Evolutionary conservation across 1,284 basidiomycete species (phyloP), one percentile per base, ranked within the genome.

Genomic region (Laetiporus sulphureus): DNA sequence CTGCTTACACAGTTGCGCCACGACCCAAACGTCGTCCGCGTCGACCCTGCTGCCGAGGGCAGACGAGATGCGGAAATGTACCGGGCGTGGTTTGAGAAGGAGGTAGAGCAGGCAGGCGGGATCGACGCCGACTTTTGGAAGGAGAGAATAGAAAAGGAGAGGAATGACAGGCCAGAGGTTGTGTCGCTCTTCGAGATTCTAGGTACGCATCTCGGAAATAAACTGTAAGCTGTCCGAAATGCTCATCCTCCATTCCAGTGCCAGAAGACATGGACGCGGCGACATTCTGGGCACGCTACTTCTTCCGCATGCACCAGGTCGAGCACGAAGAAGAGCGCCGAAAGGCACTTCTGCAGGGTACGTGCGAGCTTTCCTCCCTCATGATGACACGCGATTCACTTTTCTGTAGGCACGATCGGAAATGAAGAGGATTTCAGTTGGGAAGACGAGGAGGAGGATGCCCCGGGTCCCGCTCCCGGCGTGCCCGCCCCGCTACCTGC

Each of bases 241-340:
- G 8, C 27, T 34, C 33, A 38, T 29, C 27, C 24, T 11, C 19
- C 6, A 2, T 38, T 18, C 5, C 52, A 93, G 91, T 92, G 1
- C 89, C 90, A 3, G 72, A 75, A 16, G 67, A 70, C 42, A 65
- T 95, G 52, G 69, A 75, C 2, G 72, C 77, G 40, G 75, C 83
- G 34, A 71, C 72, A 30, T 97, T 96, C 65, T 96, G 93, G 93
- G 76, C 78, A 37, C 73, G 92, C 12, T 96, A 92, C 64, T 91
- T 94, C 66, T 97, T 94, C 78, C 79, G 92, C 27, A 79, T 83
- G 25, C 70, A 87, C 59, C 89, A 92, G 62, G 93, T 96, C 47
- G 80, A 86, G 48, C 66, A 70, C 21, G 91, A 94, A 52, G 90
- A 92, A 58, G 78, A 78, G 54, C 82, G 83, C 51, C 78, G 93